Base-by-base conservation (phyloP, 1,284 basidiomycete genomes). In the Neolentinus lepideus region DNA sequence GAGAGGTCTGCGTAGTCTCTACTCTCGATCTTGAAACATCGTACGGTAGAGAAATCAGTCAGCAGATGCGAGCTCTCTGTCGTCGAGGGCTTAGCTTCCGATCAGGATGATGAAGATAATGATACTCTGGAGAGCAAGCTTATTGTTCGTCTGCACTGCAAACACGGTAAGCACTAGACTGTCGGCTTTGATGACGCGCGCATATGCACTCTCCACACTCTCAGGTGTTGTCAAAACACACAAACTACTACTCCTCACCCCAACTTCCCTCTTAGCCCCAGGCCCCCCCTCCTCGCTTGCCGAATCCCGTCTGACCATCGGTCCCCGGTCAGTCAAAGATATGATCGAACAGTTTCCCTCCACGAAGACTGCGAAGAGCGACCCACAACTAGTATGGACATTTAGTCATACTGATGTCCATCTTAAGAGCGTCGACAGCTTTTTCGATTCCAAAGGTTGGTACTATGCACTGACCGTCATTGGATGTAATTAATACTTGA, bases 161-260 rank as follows among this genome's bases (percentile, higher is more conserved):
- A 91, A 72, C 85, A 90, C 61, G 90, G 90, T 86, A 65, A 14
- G 26, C 12, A 31, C 29, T 12, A 4, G 4, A 6, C 29, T 31
- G 6, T 54, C 29, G 19, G 43, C 50, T 53, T 45, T 19, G 58
- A 47, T 33, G 45, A 43, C 43, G 45, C 4, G 29, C 21, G 38
- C 52, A 24, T 50, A 53, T 54, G 54, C 53, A 19, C 53, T 16
- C 24, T 16, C 29, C 57, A 52, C 21, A 54, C 22, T 54, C 55
- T 61, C 55, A 91, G 89, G 88, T 53, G 82, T 92, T 55, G 69
- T 88, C 22, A 92, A 91, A 69, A 92, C 90, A 0, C 90, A 92
- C 67, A 78, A 82, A 16, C 70, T 92, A 12, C 72, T 83, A 19
- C 70, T 92, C 22, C 74, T 80, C 53, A 74, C 78, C 1, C 77